These are phyloP conservation scores for Collybia nuda DNA, from an alignment of 768 basidiomycete genomes.

Conservation along the genomic window DNA sequence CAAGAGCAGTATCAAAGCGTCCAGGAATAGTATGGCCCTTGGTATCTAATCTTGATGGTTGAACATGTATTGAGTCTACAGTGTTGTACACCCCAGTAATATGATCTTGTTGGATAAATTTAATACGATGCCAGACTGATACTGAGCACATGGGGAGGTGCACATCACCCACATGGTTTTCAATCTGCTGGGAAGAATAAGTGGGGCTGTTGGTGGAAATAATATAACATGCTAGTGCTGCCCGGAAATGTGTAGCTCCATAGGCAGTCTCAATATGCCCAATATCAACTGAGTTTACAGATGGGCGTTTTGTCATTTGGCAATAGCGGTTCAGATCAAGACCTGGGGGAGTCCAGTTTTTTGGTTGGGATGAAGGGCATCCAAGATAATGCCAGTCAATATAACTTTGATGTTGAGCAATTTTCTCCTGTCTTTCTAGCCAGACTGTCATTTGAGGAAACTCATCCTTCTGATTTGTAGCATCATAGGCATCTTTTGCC, in stretches of 20 bases:
- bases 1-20: conserved; percentile 30
- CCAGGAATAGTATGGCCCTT: conserved; percentile 14
- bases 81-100: conserved; percentile 5
- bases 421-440: conserved; percentile 32
- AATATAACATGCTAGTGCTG: conserved; percentile 23
- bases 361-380: not conserved
- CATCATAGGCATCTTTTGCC: conserved; percentile 34
- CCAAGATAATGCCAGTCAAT: conserved; percentile 19
- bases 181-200: conserved; percentile 11
- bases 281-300: conserved; percentile 17
- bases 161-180: conserved; percentile 5
- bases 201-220: conserved; percentile 13
- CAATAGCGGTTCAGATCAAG: conserved; percentile 9
- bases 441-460: conserved; percentile 36
- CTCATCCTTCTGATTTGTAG: conserved; percentile 35
- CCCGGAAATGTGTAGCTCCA: conserved; percentile 21
- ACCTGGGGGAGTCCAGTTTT: conserved; percentile 3
- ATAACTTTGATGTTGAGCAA: conserved; percentile 19
- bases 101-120: conserved; percentile 19
- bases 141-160: conserved; percentile 21
- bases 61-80: conserved; percentile 29
- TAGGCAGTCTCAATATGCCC: conserved; percentile 15
- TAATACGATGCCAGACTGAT: conserved; percentile 29
- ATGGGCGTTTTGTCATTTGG: conserved; percentile 22
- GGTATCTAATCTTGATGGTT: conserved; percentile 11